Conservation (phyloP, 179 eudicot species). For the Carnegiea gigantea region DNA sequence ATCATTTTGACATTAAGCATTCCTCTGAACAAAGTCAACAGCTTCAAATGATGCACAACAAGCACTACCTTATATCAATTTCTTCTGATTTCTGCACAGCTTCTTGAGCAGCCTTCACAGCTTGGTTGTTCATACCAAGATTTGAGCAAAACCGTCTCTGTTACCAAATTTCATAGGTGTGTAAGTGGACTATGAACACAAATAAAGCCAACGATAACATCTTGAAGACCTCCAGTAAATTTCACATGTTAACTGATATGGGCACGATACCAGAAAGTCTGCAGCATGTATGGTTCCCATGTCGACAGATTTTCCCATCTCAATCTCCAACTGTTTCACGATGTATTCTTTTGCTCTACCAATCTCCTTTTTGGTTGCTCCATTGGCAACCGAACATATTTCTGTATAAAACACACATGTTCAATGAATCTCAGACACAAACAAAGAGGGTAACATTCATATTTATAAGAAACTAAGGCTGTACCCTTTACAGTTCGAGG, state of each 20-base stretch:
- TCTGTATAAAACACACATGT: constrained; percentile 66
- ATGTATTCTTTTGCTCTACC: constrained; percentile 92
- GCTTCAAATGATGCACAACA: background rate
- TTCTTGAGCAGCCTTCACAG: constrained; percentile 92
- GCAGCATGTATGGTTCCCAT: constrained; percentile 95
- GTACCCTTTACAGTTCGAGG: constrained; percentile 99
- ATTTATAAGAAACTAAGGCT: constrained; percentile 28
- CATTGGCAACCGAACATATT: constrained; percentile 98
- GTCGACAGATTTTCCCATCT: constrained; percentile 82
- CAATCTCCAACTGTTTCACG: constrained; percentile 85
- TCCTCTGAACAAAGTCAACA: background rate
- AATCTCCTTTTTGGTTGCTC: constrained; percentile 95
- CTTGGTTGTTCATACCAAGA: constrained; percentile 87
- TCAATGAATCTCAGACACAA: constrained; percentile 46
- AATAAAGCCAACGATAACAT: constrained; percentile 4
- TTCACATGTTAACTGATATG: background rate
- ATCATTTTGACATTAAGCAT: background rate
- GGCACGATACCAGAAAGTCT: constrained; percentile 72
- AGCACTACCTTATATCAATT: constrained; percentile 71
- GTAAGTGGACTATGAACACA: constrained; percentile 9
- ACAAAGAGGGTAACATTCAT: constrained; percentile 40
- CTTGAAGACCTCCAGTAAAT: background rate
- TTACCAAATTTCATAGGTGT: constrained; percentile 9
- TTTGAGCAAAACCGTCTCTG: constrained; percentile 91
- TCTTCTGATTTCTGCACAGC: constrained; percentile 82